Percentiles rank a stretch among this genome's conserved stretches.
phyloP scores from a whole-genome alignment of 2,329 filamentous ascomycete species.

The Dactylellina leptospora region DNA sequence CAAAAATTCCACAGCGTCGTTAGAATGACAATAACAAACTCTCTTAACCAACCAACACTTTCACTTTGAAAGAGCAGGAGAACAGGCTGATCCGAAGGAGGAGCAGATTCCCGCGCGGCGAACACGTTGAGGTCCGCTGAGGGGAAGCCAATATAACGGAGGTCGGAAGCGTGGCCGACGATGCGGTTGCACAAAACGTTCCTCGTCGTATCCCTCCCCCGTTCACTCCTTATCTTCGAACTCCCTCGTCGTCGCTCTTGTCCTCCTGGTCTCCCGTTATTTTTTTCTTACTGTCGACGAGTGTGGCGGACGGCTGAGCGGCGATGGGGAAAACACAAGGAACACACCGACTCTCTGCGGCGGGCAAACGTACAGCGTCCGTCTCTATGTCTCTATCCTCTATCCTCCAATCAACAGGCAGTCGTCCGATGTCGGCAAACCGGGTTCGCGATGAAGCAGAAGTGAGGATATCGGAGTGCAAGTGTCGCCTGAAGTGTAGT shows the following conservation, averaged over 20 bases:
- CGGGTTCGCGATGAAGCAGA: constrained; percentile 5
- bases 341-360: constrained; percentile 15
- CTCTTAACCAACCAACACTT: neutral
- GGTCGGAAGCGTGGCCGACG: constrained; percentile 23
- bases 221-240: too few species aligned
- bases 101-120: constrained; percentile 9
- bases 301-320: constrained; percentile 5
- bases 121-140: constrained; percentile 49
- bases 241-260: neutral
- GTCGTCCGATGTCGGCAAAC: constrained; percentile 34
- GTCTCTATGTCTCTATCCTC: neutral
- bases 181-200: constrained; percentile 49
- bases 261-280: neutral
- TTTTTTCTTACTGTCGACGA: neutral
- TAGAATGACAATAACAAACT: neutral
- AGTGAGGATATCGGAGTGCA: neutral
- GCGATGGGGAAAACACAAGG: constrained; percentile 8
- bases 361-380: constrained; percentile 17
- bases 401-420: neutral
- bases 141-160: neutral
- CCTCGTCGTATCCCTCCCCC: neutral
- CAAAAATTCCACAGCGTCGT: neutral
- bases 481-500: neutral
- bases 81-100: neutral
- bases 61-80: neutral